These are phyloP conservation scores for Penicillium verhagenii DNA, from an alignment of 495 filamentous ascomycete species.

Conservation along the genomic window DNA sequence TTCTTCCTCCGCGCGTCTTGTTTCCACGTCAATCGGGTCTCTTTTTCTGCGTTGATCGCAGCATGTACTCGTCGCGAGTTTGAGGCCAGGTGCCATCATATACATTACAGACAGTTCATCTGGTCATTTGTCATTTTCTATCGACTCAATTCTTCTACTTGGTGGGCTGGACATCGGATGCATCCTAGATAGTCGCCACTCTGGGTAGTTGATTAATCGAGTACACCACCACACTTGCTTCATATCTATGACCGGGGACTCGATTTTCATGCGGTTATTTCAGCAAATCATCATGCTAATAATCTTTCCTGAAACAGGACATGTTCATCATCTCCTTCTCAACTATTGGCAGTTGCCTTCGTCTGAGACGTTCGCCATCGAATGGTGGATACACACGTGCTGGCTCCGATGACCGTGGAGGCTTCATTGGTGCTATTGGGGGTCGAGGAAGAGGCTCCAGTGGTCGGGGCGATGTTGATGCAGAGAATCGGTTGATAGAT, in stretches of 20 bases:
- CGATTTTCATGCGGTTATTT: neutral
- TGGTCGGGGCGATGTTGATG: conserved; percentile 59
- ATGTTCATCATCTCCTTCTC: conserved; percentile 76
- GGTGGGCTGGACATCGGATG: neutral
- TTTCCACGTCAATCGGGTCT: neutral
- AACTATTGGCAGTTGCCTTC: conserved; percentile 69
- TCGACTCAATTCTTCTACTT: conserved; percentile 1
- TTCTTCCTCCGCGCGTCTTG: conserved; percentile 2
- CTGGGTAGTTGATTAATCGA: conserved; percentile 2
- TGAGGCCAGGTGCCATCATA: conserved; percentile 2
- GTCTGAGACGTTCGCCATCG: conserved; percentile 27
- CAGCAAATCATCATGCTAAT: conserved; percentile 7
- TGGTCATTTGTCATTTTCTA: neutral
- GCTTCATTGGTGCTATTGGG: conserved; percentile 38
- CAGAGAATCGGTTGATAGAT: conserved; percentile 92
- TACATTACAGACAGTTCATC: neutral
- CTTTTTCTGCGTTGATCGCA: conserved; percentile 15
- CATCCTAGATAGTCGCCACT: conserved; percentile 9
- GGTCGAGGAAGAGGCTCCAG: conserved; percentile 36
- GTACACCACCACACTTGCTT: neutral
- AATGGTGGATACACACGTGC: conserved; percentile 60
- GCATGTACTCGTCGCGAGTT: conserved; percentile 14
- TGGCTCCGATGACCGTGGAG: conserved; percentile 22
- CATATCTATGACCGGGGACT: conserved; percentile 4
- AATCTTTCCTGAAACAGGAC: conserved; percentile 56